phyloP scores from a whole-genome alignment of 108 stramenopile genomes.

The Aureococcus anophagefferens region DNA sequence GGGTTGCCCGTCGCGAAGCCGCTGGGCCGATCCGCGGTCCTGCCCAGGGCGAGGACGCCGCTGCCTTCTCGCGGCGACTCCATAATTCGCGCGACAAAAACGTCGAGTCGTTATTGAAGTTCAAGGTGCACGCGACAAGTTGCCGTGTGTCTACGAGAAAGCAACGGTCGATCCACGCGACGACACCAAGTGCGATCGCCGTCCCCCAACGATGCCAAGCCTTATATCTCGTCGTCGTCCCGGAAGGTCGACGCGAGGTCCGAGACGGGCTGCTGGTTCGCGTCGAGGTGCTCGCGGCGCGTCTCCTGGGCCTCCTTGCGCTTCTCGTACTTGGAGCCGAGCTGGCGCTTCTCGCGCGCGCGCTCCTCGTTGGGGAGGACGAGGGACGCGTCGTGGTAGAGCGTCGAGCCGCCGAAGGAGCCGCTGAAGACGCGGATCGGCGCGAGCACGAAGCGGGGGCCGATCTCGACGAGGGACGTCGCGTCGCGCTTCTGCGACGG shows the following conservation, averaged over 20 bases:
- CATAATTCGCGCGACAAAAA: no score
- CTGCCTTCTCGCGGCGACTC: no score
- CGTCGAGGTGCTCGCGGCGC: constrained; percentile 40
- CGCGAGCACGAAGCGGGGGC: constrained; percentile 92
- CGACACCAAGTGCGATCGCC: no score
- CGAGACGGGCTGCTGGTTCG: neutral
- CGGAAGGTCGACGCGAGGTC: neutral
- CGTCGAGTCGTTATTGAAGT: no score
- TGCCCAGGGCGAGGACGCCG: no score
- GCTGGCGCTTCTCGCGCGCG: constrained; percentile 49
- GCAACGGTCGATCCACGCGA: no score
- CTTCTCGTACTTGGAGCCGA: constrained; percentile 55
- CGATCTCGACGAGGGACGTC: constrained; percentile 93
- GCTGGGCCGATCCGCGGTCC: no score
- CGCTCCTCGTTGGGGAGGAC: constrained; percentile 84
- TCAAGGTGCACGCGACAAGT: no score
- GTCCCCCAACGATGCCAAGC: no score
- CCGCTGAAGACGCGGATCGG: constrained; percentile 94
- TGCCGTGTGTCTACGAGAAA: no score
- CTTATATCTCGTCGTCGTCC: neutral
- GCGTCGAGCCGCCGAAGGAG: constrained; percentile 92
- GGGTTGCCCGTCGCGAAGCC: no score
- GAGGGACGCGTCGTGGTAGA: constrained; percentile 80
- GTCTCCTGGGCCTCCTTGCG: constrained; percentile 66
- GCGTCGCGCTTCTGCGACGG: constrained; percentile 6